Conservation (phyloP, 257 asterid species). For the Ophiorrhiza pumila region DNA sequence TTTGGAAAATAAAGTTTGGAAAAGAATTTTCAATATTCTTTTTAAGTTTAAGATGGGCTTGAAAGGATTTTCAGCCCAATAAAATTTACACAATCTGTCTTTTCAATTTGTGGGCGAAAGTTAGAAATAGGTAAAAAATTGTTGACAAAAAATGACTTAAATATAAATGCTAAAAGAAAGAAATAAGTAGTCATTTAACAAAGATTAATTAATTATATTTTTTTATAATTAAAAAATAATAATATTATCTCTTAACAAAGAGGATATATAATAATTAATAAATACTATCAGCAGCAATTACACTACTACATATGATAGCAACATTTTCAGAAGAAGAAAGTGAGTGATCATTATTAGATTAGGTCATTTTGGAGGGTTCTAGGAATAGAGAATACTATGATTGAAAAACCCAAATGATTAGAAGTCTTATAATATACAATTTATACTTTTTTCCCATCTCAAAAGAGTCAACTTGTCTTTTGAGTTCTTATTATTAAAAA, state of each 20-base stretch:
- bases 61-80: neutral
- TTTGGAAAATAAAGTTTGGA: neutral
- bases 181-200: too few relatives aligned
- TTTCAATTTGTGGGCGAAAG: neutral
- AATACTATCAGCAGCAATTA: neutral
- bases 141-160: neutral
- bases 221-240: too few relatives aligned
- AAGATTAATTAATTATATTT: too few relatives aligned
- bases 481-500: too few relatives aligned
- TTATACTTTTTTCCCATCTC: neutral
- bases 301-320: neutral
- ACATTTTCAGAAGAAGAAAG: neutral
- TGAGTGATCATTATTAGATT: neutral
- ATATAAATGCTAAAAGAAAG: neutral
- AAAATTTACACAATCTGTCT: neutral
- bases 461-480: slow-evolving; percentile 2
- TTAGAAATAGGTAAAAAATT: neutral
- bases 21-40: neutral
- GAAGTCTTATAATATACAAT: neutral
- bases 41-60: neutral
- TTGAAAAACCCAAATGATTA: slow-evolving; percentile 5
- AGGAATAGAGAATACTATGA: neutral
- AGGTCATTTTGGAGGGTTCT: slow-evolving; percentile 1
- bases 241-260: too few relatives aligned
- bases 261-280: too few relatives aligned